Percentiles rank a stretch among this genome's conserved stretches.
Conservation (phyloP, 2,329 filamentous ascomycete genomes). For the Tolypocladium tropicale region DNA sequence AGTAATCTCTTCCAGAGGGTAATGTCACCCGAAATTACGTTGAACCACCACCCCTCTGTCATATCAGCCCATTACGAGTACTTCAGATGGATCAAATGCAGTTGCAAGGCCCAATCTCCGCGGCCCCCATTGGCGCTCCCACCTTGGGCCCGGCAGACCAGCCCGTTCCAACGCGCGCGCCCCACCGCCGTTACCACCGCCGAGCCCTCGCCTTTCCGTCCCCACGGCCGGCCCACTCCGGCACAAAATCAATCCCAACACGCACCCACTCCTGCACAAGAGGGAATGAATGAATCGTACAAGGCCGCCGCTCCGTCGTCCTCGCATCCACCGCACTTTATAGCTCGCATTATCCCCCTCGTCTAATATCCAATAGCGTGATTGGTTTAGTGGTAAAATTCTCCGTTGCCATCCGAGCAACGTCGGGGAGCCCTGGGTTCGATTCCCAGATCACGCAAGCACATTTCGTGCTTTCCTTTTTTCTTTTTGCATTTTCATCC, state of each 20-base stretch:
- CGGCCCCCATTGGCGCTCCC: neutral
- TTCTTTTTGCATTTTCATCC: neutral
- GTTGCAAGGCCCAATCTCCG: neutral
- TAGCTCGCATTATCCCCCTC: neutral
- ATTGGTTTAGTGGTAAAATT: conserved; percentile 20
- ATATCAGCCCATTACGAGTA: neutral
- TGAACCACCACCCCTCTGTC: neutral
- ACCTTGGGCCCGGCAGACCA: neutral
- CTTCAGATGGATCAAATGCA: no score
- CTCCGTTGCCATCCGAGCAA: conserved; percentile 16
- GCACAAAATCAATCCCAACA: neutral
- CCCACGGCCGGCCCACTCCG: neutral
- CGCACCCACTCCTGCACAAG: neutral
- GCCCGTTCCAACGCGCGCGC: neutral
- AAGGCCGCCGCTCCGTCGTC: neutral
- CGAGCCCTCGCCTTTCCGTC: neutral
- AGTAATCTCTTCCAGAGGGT: neutral
- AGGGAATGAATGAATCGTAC: neutral
- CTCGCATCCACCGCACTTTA: neutral
- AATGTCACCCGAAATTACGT: neutral
- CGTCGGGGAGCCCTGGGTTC: conserved; percentile 22
- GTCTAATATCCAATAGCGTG: conserved; percentile 2
- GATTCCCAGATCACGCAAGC: conserved; percentile 20
- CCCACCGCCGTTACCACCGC: neutral
- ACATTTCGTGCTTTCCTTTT: neutral